Evolutionary conservation across 352 stramenopile species (phyloP).

Genomic region (Aphanomyces invadans): DNA sequence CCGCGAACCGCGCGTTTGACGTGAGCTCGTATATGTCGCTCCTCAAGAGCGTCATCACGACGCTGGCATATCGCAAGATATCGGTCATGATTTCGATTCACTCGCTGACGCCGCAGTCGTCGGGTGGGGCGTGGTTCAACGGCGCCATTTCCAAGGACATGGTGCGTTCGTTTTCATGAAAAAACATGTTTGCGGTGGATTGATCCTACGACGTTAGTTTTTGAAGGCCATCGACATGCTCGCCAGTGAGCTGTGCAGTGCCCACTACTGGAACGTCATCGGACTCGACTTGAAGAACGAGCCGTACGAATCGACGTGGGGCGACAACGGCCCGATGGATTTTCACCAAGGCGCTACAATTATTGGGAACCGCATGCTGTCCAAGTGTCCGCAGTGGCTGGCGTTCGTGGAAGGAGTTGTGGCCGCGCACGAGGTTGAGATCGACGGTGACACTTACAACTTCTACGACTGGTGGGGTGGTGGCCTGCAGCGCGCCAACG

Average conservation of each 20-base stretch:
- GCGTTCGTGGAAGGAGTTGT: conserved; percentile 66
- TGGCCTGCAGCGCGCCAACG: conserved; percentile 37
- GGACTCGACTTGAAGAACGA: conserved; percentile 72
- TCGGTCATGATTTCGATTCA: conserved; percentile 64
- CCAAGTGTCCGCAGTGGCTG: conserved; percentile 55
- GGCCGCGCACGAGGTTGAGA: conserved; percentile 35
- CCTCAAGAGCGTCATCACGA: conserved; percentile 47
- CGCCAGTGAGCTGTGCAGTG: conserved; percentile 45
- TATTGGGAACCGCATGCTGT: conserved; percentile 61
- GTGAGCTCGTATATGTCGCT: conserved; percentile 54
- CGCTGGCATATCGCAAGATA: conserved; percentile 50
- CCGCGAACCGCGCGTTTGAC: conserved; percentile 60
- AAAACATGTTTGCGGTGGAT: conserved; percentile 22
- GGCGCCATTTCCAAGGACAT: conserved; percentile 32
- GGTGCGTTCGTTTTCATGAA: conserved; percentile 21
- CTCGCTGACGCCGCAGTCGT: conserved; percentile 38
- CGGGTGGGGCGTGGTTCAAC: conserved; percentile 54
- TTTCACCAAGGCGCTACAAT: conserved; percentile 48
- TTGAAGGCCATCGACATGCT: conserved; percentile 43
- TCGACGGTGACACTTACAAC: conserved; percentile 31
- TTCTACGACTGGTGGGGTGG: conserved; percentile 72
- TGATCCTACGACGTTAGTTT: too few species aligned
- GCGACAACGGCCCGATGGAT: conserved; percentile 31
- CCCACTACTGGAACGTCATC: conserved; percentile 62
- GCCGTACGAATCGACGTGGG: conserved; percentile 56